Percentiles rank a stretch among this genome's conserved stretches.
Evolutionary conservation across 164 flowering plant species (phyloP).

Genomic region (Euptelea pleiosperma): DNA sequence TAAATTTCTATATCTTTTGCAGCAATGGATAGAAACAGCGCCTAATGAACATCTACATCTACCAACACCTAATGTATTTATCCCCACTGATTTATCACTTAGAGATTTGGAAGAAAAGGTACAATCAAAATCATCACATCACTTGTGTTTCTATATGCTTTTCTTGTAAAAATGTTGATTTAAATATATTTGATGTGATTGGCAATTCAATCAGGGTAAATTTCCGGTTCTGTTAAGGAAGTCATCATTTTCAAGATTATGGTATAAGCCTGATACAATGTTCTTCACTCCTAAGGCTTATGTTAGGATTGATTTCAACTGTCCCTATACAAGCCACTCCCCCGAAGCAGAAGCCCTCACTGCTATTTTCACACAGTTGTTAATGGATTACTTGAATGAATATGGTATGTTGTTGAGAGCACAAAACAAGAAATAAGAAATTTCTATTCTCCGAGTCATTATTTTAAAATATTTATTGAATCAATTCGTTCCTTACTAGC

Average conservation of each 20-base stretch:
- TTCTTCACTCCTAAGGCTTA: slow-evolving; percentile 83
- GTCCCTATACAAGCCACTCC: slow-evolving; percentile 69
- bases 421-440: neutral
- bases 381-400: slow-evolving; percentile 96
- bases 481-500: neutral
- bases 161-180: neutral
- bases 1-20: slow-evolving; percentile 18
- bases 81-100: slow-evolving; percentile 80
- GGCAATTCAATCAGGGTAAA: slow-evolving; percentile 41
- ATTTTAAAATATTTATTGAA: neutral
- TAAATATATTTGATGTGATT: slow-evolving; percentile 4
- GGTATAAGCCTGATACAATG: slow-evolving; percentile 89
- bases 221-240: slow-evolving; percentile 64
- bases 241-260: slow-evolving; percentile 64
- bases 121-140: neutral
- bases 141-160: neutral
- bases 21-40: slow-evolving; percentile 76
- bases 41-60: slow-evolving; percentile 71
- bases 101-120: slow-evolving; percentile 58
- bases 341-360: slow-evolving; percentile 84
- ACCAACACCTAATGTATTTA: slow-evolving; percentile 73
- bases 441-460: neutral
- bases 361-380: slow-evolving; percentile 60
- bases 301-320: slow-evolving; percentile 75
- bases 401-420: slow-evolving; percentile 54